Conservation (phyloP, 345 rosid genomes). For the Excoecaria agallocha region DNA sequence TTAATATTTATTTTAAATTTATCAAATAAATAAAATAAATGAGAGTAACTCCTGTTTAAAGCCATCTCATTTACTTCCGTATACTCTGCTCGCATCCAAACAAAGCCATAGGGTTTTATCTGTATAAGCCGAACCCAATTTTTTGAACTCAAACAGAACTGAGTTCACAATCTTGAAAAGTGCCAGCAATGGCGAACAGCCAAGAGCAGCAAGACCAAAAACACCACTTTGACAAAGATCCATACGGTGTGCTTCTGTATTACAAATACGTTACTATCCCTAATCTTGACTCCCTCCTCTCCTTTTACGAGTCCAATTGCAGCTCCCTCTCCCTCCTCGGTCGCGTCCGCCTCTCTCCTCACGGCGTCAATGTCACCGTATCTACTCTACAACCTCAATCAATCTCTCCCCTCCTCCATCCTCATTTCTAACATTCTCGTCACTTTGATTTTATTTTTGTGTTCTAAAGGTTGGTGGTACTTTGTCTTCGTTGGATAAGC, state of each 20-base stretch:
- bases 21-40: no score
- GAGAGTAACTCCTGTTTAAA: no score
- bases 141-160: no score
- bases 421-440: background rate
- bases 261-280: slow-evolving; percentile 65
- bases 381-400: background rate
- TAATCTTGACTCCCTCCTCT: slow-evolving; percentile 56
- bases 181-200: slow-evolving; percentile 12
- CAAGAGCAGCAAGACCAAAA: background rate
- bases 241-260: slow-evolving; percentile 72
- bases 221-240: slow-evolving; percentile 24
- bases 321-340: slow-evolving; percentile 68
- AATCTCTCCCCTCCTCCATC: background rate
- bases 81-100: no score
- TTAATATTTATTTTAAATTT: no score
- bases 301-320: slow-evolving; percentile 82
- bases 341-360: slow-evolving; percentile 73
- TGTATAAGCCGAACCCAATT: no score
- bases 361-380: slow-evolving; percentile 94
- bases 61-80: no score
- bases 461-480: slow-evolving; percentile 72
- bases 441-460: background rate
- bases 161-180: background rate
- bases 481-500: slow-evolving; percentile 55
- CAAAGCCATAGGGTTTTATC: no score